Evolutionary conservation across 805 yeast genomes (phyloP).

Genomic region (Sugiyamaella chiloensis): DNA sequence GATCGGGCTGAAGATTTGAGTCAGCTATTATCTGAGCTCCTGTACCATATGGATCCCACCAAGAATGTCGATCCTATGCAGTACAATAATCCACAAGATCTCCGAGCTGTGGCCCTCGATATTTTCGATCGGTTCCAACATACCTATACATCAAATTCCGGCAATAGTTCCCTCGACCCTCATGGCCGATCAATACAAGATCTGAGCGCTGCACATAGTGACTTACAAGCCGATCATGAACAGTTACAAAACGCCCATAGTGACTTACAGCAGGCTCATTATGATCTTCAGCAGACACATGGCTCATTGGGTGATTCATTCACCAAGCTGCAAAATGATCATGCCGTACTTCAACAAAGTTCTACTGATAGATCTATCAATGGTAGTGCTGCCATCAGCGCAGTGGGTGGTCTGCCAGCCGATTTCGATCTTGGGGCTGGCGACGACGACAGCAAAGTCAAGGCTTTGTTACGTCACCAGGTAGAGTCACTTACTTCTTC

Average conservation of each 20-base stretch:
- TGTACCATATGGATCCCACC: conserved; percentile 5
- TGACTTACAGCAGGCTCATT: not conserved
- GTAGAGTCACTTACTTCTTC: conserved; percentile 20
- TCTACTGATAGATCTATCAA: not conserved
- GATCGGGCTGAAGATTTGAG: conserved; percentile 1
- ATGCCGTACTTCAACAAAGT: not conserved
- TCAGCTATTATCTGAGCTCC: conserved; percentile 1
- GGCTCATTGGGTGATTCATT: not conserved
- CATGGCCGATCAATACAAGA: too few relatives aligned
- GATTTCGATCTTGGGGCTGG: not conserved
- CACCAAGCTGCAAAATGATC: not conserved
- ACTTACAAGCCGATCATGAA: conserved; percentile 2
- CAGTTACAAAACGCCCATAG: not conserved
- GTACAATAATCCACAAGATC: not conserved
- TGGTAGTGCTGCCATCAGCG: not conserved
- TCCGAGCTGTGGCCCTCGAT: conserved; percentile 2
- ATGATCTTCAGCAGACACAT: not conserved
- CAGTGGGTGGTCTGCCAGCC: conserved; percentile 5
- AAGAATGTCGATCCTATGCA: conserved; percentile 1
- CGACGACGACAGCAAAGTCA: conserved; percentile 12
- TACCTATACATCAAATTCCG: not conserved
- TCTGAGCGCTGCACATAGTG: not conserved
- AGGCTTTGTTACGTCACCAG: conserved; percentile 19
- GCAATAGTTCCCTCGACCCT: not conserved
- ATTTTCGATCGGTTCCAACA: not conserved